Conservation (phyloP, 2,329 filamentous ascomycete genomes). For the Sarocladium strictum region DNA sequence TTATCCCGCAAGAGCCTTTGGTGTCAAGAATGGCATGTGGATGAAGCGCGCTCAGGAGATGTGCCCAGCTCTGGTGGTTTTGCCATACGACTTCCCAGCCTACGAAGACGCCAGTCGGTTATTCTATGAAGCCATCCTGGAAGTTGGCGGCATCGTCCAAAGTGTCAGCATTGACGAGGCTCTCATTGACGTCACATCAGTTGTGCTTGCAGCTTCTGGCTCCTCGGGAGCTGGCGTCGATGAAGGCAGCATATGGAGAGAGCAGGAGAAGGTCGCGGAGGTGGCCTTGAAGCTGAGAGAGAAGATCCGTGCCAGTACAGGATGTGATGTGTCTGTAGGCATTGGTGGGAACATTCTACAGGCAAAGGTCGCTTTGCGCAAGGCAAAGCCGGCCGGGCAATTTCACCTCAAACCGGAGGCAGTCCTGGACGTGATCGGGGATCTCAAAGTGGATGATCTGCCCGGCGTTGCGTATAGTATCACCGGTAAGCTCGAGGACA, state of each 20-base stretch:
- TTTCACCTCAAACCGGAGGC: conserved; percentile 80
- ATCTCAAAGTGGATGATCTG: conserved; percentile 71
- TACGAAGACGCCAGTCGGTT: conserved; percentile 86
- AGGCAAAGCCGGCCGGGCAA: conserved; percentile 91
- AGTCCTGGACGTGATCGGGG: conserved; percentile 68
- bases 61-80: conserved; percentile 77
- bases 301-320: conserved; percentile 67
- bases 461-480: conserved; percentile 93
- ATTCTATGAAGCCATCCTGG: conserved; percentile 82
- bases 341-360: conserved; percentile 87
- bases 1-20: conserved; percentile 79
- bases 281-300: conserved; percentile 61
- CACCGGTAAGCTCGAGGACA: conserved; percentile 78
- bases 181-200: conserved; percentile 71
- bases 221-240: conserved; percentile 58
- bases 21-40: conserved; percentile 98
- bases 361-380: conserved; percentile 84
- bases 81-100: conserved; percentile 93
- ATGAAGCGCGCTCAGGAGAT: conserved; percentile 84
- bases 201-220: conserved; percentile 60
- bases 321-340: conserved; percentile 84
- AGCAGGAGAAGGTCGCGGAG: conserved; percentile 72
- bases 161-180: conserved; percentile 97
- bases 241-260: conserved; percentile 66
- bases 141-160: conserved; percentile 77